phyloP scores from a whole-genome alignment of 352 stramenopile species.

The Phytopythium aichiense region DNA sequence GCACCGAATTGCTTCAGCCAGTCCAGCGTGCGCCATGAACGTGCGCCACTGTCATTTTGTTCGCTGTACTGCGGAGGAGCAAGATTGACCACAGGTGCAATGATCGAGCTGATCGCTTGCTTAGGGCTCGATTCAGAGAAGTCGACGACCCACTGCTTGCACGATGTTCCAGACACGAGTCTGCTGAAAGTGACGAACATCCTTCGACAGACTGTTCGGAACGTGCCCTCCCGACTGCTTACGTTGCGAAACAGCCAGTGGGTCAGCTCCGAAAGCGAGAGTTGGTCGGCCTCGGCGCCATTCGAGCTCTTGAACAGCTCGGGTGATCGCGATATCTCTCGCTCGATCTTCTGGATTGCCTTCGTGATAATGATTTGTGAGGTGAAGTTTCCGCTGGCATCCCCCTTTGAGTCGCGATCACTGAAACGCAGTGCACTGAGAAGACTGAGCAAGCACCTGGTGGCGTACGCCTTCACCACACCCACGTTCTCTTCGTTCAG shows the following conservation, averaged over 20 bases:
- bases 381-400: conserved; percentile 29
- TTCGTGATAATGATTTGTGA: conserved; percentile 60
- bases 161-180: conserved; percentile 30
- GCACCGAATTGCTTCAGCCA: conserved; percentile 66
- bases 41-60: background rate
- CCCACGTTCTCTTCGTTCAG: conserved; percentile 50
- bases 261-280: conserved; percentile 18
- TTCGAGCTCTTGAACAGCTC: conserved; percentile 35
- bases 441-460: conserved; percentile 67
- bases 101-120: conserved; percentile 21
- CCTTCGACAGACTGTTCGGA: conserved; percentile 34
- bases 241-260: conserved; percentile 41
- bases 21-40: conserved; percentile 18
- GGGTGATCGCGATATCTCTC: conserved; percentile 42
- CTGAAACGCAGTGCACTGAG: conserved; percentile 59
- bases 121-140: conserved; percentile 22
- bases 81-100: conserved; percentile 45
- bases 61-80: conserved; percentile 15
- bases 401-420: conserved; percentile 30
- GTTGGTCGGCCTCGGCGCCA: conserved; percentile 5
- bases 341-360: conserved; percentile 55
- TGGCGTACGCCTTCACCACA: conserved; percentile 48
- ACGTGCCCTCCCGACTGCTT: conserved; percentile 28
- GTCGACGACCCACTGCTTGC: conserved; percentile 47
- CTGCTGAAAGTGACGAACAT: conserved; percentile 44